Evolutionary conservation across 306 rosid species (phyloP), one percentile per base, ranked within the genome.

Genomic region (Betula pendula): DNA sequence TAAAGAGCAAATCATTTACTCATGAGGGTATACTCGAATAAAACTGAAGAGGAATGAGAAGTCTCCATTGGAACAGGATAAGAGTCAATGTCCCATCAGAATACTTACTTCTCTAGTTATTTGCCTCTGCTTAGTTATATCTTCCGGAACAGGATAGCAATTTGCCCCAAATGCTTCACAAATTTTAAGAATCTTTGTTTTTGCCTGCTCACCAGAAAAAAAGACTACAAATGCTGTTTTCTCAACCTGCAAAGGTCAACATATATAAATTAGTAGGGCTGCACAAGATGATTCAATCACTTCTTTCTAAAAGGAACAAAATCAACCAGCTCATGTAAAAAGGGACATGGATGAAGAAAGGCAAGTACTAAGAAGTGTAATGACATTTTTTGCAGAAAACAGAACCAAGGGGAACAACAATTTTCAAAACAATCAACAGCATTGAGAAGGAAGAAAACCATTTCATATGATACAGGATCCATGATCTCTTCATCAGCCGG

Each of bases 101-200:
- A 75, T 75, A 83, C 87, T 83, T 86, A 96, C 99, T 88, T 96
- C 99, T 86, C 98, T 89, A 74, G 86, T 88, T 88, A 96, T 88
- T 84, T 96, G 96, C 76, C 93, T 90, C 84, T 92, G 98, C 74
- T 93, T 96, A 47, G 81, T 93, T 78, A 87, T 76, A 85, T 96
- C 99, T 86, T 96, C 98, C 40, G 99, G 99, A 80, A 96, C 93
- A 80, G 99, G 97, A 73, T 96, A 96, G 82, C 98, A 96, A 80
- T 89, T 89, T 48, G 99, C 99, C 29, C 97, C 98, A 85, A 96
- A 96, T 58, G 99, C 97, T 80, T 96, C 99, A 58, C 99, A 91
- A 79, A 96, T 96, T 89, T 93, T 96, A 85, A 91, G 81, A 87
- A 93, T 91, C 85, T 96, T 96, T 63, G 93, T 81, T 85, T 93